Evolutionary conservation across 2,329 filamentous ascomycete species (phyloP).

Genomic region (Colletotrichum sp.): DNA sequence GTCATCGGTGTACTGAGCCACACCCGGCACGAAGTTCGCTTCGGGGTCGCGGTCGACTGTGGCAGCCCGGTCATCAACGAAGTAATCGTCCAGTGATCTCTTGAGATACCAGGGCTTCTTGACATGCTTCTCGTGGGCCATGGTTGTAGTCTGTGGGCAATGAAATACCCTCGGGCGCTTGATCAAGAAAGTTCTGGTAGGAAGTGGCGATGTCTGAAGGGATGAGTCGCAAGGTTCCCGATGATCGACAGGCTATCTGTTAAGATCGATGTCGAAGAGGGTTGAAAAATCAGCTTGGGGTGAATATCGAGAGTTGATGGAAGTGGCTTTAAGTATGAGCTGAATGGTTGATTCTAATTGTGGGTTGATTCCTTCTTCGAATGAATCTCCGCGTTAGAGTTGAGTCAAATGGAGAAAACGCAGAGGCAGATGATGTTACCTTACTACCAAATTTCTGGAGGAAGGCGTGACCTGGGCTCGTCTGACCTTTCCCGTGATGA

Average conservation of each 20-base stretch:
- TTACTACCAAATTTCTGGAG: too few relatives aligned
- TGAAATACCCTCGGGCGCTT: neutral
- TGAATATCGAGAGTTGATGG: neutral
- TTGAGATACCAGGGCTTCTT: neutral
- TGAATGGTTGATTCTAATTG: fast-evolving
- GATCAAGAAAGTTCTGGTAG: fast-evolving
- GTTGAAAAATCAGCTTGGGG: neutral
- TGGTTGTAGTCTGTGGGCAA: neutral
- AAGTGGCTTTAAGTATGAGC: neutral
- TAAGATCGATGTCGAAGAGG: neutral
- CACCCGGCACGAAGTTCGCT: neutral
- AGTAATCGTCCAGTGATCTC: neutral
- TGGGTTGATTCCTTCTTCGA: too few relatives aligned
- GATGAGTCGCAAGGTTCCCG: neutral
- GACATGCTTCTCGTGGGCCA: neutral
- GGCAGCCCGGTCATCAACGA: neutral
- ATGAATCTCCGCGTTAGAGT: too few relatives aligned
- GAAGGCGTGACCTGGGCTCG: too few relatives aligned
- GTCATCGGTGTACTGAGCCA: neutral
- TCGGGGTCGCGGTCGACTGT: neutral
- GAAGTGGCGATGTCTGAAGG: neutral
- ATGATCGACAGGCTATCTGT: neutral
- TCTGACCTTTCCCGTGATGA: neutral
- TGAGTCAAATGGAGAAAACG: too few relatives aligned
- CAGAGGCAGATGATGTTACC: too few relatives aligned